Evolutionary conservation across 75 land plant genomes (phyloP), one percentile per base, ranked within the genome.

Genomic region (Ceratopteris richardii): DNA sequence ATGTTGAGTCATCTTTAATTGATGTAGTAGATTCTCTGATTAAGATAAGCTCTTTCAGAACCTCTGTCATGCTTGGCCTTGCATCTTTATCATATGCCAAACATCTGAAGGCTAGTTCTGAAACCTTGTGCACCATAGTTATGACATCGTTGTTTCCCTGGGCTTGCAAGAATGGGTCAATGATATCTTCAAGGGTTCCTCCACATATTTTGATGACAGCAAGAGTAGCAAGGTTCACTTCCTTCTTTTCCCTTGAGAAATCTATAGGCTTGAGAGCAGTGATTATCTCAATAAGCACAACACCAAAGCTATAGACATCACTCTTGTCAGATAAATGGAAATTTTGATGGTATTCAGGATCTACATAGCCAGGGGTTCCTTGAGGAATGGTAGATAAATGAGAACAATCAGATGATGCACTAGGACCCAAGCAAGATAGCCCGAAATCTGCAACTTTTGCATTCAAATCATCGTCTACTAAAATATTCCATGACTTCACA

Each of bases 331-430:
- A 61, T 64, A 90, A 64, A 64, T 75, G 68, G 54, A 76, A 86
- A 11, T 71, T 72, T 23, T 76, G 70, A 64, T 83, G 81, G 48
- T 90, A 90, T 21, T 86, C 90, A 33, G 96, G 96, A 37, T 90
- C 96, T 21, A 90, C 56, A 60, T 90, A 90, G 16, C 96, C 96
- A 12, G 90, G 90, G 25, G 96, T 90, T 9, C 96, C 96, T 64
- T 90, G 96, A 18, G 96, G 91, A 7, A 82, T 85, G 0, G 91
- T 90, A 55, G 88, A 83, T 20, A 88, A 73, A 37, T 66, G 58
- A 5, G 37, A 33, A 9, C 37, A 17, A 47, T 11, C 52, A 64
- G 23, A 31, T 20, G 23, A 31, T 1, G 5, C 20, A 9, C 43
- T 30, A 36, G 23, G 41, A 2, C 37, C 37, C 37, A 33, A 4